phyloP scores from a whole-genome alignment of 306 rosid genomes.

The Fragaria vesca region DNA sequence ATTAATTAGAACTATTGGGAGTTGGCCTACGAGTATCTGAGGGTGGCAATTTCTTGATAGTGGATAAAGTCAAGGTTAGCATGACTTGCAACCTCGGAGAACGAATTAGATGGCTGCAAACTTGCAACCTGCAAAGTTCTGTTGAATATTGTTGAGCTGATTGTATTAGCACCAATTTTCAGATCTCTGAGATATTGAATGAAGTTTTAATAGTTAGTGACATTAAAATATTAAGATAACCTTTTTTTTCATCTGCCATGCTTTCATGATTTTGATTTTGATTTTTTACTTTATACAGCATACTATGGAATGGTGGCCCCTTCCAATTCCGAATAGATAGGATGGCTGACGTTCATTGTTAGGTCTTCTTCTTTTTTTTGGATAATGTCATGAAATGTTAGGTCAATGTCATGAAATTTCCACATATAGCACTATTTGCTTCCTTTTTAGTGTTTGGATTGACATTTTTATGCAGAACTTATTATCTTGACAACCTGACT shows the following conservation, averaged over 20 bases:
- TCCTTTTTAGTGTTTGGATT: background rate
- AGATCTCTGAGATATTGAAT: background rate
- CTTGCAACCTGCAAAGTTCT: background rate
- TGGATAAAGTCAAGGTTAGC: background rate
- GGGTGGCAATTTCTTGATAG: background rate
- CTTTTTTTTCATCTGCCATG: background rate
- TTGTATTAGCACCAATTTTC: background rate
- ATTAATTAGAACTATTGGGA: background rate
- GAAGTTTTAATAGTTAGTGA: background rate
- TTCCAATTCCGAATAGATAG: constrained; percentile 20
- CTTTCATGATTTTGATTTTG: background rate
- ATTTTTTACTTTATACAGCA: background rate
- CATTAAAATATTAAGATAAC: background rate
- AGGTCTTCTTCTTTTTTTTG: too few relatives aligned
- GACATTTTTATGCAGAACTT: background rate
- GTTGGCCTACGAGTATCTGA: background rate
- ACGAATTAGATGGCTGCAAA: background rate
- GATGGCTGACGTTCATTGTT: constrained; percentile 18
- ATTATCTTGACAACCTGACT: background rate
- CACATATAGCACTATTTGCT: too few relatives aligned
- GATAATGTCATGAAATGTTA: too few relatives aligned
- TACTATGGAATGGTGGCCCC: constrained; percentile 9
- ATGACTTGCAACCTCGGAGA: background rate
- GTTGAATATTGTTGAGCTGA: background rate
- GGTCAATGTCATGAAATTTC: background rate